Conservation (phyloP, 129 eudicot genomes). For the Artemisia tridentata region DNA sequence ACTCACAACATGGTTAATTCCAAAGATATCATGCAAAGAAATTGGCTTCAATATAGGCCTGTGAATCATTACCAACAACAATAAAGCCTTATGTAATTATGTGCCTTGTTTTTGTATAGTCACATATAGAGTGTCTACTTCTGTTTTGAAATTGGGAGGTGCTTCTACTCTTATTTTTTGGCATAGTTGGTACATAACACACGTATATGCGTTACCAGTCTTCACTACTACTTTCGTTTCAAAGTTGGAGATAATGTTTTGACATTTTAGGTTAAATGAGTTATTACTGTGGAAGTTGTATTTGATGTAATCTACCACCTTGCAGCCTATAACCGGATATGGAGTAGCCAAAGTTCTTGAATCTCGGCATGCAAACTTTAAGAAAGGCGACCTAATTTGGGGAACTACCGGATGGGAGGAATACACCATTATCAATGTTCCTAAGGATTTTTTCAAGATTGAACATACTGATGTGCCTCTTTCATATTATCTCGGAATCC, state of each 20-base stretch:
- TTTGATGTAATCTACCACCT: not conserved
- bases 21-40: no score
- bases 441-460: slow-evolving; percentile 43
- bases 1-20: no score
- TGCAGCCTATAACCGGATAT: slow-evolving; percentile 54
- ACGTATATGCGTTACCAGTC: no score
- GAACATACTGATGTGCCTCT: slow-evolving; percentile 64
- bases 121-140: no score
- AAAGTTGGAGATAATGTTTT: not conserved
- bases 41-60: no score
- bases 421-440: slow-evolving; percentile 43
- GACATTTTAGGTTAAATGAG: not conserved
- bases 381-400: slow-evolving; percentile 61
- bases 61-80: no score
- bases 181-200: no score
- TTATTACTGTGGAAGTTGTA: not conserved
- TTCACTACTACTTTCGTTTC: no score
- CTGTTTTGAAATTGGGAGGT: no score
- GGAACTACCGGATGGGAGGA: slow-evolving; percentile 72
- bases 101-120: no score
- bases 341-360: slow-evolving; percentile 68
- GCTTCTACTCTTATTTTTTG: no score
- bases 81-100: no score
- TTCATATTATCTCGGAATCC: slow-evolving; percentile 69
- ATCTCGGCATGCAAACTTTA: slow-evolving; percentile 57